Base-by-base conservation (phyloP, 306 rosid genomes). In the Pyrus bretschneideri region DNA sequence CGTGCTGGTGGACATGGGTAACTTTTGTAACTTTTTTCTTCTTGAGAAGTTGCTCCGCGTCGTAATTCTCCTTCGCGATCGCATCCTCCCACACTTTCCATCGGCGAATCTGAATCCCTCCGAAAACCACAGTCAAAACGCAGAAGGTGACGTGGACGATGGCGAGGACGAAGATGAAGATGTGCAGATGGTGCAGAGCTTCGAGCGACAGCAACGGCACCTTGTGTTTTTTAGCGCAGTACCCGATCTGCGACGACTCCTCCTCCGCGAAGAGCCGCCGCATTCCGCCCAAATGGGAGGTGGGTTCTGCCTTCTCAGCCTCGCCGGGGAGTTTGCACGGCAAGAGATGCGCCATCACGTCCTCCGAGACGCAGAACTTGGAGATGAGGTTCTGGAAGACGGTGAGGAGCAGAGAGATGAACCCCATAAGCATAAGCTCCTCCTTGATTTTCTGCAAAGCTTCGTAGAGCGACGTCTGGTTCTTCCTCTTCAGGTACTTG, bases 21-120 rank as follows among this genome's bases (percentile, higher is more conserved):
- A 92, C 76, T 23, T 40, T 59, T 9, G 0, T 2, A 2, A 9
- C 11, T 9, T 42, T 42, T 3, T 40, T 87, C 31, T 86, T 76
- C 52, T 87, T 71, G 23, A 73, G 61, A 88, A 86, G 91, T 18
- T 31, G 76, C 17, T 45, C 69, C 0, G 91, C 1, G 9, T 90
- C 88, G 55, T 78, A 85, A 40, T 86, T 90, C 73, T 89, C 69
- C 58, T 84, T 77, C 3, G 88, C 86, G 81, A 91, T 85, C 54
- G 85, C 81, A 66, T 90, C 90, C 84, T 94, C 98, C 96, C 98
- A 94, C 31, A 29, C 70, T 78, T 90, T 94, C 98, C 98, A 94
- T 65, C 90, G 96, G 23, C 92, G 89, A 44, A 94, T 94, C 97
- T 92, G 80, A 59, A 78, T 33, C 40, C 97, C 92, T 58, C 97